Evolutionary conservation across 805 yeast genomes (phyloP).

Genomic region (Lipomyces chichibuensis): DNA sequence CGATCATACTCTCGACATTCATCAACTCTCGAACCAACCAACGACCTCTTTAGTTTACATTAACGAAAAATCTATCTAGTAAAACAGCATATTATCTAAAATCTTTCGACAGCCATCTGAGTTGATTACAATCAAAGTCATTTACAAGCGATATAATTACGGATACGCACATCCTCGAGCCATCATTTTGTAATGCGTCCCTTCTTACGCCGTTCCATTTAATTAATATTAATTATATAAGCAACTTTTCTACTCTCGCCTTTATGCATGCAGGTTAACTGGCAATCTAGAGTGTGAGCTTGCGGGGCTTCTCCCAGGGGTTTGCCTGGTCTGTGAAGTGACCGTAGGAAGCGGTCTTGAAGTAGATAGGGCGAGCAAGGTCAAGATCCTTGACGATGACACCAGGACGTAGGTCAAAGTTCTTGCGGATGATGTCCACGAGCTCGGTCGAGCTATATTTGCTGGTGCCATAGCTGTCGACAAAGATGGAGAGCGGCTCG

Average conservation of each 20-base stretch:
- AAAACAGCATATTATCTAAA: not conserved
- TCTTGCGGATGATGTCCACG: constrained; percentile 85
- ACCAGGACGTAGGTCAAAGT: constrained; percentile 99
- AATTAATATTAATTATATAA: not conserved
- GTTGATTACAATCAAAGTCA: not conserved
- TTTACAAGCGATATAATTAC: not conserved
- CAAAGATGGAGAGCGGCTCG: constrained; percentile 96
- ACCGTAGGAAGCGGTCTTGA: constrained; percentile 98
- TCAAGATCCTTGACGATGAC: constrained; percentile 94
- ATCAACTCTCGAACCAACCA: not conserved
- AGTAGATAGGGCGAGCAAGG: constrained; percentile 98
- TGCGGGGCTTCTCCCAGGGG: constrained; percentile 96
- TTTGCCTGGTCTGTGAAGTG: constrained; percentile 99
- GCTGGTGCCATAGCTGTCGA: constrained; percentile 98
- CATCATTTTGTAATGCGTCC: not conserved
- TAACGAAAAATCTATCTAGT: not conserved
- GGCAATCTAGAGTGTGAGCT: constrained; percentile 46
- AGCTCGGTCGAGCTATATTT: constrained; percentile 85
- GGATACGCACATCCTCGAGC: not conserved
- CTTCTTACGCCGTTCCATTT: not conserved
- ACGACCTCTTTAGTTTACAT: not conserved
- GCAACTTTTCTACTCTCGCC: not conserved
- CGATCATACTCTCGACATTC: not conserved
- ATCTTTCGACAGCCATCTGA: not conserved
- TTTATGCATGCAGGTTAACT: not conserved